Evolutionary conservation across 1,139 yeast species (phyloP).

Genomic region (Pichia cactophila): DNA sequence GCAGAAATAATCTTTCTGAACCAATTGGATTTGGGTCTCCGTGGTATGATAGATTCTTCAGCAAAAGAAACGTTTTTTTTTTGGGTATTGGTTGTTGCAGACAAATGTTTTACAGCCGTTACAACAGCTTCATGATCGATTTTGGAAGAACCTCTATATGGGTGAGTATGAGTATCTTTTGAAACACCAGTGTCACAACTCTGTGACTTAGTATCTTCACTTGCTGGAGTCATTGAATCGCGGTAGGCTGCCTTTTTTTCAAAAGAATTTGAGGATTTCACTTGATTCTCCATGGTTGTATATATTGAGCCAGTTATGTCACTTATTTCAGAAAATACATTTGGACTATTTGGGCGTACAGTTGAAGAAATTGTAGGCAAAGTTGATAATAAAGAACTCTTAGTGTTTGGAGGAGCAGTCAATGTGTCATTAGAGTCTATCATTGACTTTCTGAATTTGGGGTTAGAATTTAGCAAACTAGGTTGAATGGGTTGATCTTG

Average conservation of each 20-base stretch:
- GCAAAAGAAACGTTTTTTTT: not conserved
- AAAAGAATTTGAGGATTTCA: not conserved
- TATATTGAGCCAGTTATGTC: conserved; percentile 9
- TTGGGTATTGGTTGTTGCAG: not conserved
- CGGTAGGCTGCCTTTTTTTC: not conserved
- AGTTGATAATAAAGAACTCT: not conserved
- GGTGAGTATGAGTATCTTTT: not conserved
- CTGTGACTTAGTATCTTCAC: not conserved
- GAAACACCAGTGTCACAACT: not conserved
- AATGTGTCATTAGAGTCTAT: conserved; percentile 3
- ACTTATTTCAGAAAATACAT: not conserved
- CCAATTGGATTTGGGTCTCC: not conserved
- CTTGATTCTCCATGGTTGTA: conserved; percentile 2
- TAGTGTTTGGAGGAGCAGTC: not conserved
- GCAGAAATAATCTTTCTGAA: not conserved
- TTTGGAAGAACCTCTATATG: not conserved
- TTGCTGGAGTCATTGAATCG: not conserved
- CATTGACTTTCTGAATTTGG: conserved; percentile 10
- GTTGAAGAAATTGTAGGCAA: conserved; percentile 3
- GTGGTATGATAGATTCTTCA: not conserved
- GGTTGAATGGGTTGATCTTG: conserved; percentile 14
- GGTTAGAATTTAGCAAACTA: conserved; percentile 20
- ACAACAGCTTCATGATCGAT: not conserved
- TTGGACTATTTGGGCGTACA: not conserved
- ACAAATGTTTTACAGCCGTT: not conserved